A percentile compares a stretch with the other conserved stretches of the same genome.
Evolutionary conservation across 805 yeast species (phyloP).

Genomic region (Kodamaea kakaduensis): DNA sequence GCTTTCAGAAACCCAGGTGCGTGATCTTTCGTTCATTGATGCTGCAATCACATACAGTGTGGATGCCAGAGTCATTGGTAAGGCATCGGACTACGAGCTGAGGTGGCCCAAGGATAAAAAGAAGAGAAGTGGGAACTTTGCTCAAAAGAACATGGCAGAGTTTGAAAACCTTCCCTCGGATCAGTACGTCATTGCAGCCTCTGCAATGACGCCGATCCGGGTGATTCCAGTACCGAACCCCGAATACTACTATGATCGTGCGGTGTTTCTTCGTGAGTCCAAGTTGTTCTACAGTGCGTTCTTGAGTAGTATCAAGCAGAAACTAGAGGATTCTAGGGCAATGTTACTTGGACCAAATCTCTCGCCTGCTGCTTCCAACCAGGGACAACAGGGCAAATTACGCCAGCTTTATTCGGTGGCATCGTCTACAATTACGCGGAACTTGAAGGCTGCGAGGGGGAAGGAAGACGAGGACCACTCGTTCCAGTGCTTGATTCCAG

Average conservation of each 20-base stretch:
- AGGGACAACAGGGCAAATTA: slow-evolving; percentile 17
- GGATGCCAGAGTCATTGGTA: slow-evolving; percentile 39
- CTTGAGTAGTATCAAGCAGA: slow-evolving; percentile 25
- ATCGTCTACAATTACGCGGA: slow-evolving; percentile 17
- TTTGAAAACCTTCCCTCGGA: slow-evolving; percentile 18
- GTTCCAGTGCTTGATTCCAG: slow-evolving; percentile 31
- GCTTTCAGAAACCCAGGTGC: slow-evolving; percentile 22
- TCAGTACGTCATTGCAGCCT: slow-evolving; percentile 36
- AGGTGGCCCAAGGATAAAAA: too few relatives aligned
- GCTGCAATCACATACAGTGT: slow-evolving; percentile 34
- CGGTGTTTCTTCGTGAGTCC: slow-evolving; percentile 17
- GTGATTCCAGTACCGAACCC: slow-evolving; percentile 29
- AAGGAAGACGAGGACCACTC: slow-evolving; percentile 19
- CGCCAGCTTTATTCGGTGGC: slow-evolving; percentile 32
- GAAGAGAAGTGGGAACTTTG: too few relatives aligned
- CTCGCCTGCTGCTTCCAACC: slow-evolving; percentile 8
- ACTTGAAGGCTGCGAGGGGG: slow-evolving; percentile 12
- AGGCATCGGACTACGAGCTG: slow-evolving; percentile 34
- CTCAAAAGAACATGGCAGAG: too few relatives aligned
- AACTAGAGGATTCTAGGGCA: slow-evolving; percentile 23
- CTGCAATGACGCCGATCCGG: slow-evolving; percentile 30
- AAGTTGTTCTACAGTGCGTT: slow-evolving; percentile 33
- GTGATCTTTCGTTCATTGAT: slow-evolving; percentile 36
- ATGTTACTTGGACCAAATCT: slow-evolving; percentile 10
- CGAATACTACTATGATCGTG: slow-evolving; percentile 17